phyloP scores from a whole-genome alignment of 2,329 filamentous ascomycete genomes.

The Aspergillus sp. region DNA sequence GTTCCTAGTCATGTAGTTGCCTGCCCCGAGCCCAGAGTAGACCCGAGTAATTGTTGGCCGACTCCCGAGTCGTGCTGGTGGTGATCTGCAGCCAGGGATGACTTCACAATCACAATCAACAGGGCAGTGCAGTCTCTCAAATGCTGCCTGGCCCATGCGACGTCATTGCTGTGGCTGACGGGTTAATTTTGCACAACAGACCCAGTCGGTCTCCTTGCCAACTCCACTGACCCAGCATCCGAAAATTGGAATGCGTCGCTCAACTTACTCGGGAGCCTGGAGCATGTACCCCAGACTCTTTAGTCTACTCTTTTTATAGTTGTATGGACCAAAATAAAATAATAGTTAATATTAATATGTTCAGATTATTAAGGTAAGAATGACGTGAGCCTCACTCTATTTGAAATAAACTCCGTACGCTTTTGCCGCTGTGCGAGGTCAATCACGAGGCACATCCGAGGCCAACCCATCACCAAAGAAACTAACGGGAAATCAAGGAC shows the following conservation, averaged over 20 bases:
- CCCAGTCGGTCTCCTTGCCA: neutral
- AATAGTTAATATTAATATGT: neutral
- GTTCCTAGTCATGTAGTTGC: neutral
- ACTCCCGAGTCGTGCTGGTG: neutral
- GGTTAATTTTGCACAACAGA: neutral
- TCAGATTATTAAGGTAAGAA: neutral
- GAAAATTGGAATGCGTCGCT: neutral
- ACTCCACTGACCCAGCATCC: neutral
- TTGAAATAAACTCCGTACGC: neutral
- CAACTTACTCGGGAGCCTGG: neutral
- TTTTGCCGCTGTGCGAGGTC: neutral
- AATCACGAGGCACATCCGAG: constrained; percentile 6
- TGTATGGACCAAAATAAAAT: too few species aligned
- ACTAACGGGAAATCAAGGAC: constrained; percentile 14
- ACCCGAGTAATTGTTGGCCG: neutral
- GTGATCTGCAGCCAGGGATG: constrained; percentile 7
- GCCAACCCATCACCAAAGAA: constrained; percentile 10
- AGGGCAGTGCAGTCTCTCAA: too few species aligned
- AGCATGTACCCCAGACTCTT: neutral
- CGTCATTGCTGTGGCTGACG: constrained; percentile 3
- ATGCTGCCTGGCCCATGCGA: neutral
- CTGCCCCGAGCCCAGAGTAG: neutral
- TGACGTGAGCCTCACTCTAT: constrained; percentile 3
- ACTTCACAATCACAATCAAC: neutral
- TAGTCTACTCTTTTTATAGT: neutral